A percentile compares a stretch with the other conserved stretches of the same genome.
These are phyloP conservation scores for Russula vinacea DNA, from an alignment of 768 basidiomycete species.

Conservation along the genomic window DNA sequence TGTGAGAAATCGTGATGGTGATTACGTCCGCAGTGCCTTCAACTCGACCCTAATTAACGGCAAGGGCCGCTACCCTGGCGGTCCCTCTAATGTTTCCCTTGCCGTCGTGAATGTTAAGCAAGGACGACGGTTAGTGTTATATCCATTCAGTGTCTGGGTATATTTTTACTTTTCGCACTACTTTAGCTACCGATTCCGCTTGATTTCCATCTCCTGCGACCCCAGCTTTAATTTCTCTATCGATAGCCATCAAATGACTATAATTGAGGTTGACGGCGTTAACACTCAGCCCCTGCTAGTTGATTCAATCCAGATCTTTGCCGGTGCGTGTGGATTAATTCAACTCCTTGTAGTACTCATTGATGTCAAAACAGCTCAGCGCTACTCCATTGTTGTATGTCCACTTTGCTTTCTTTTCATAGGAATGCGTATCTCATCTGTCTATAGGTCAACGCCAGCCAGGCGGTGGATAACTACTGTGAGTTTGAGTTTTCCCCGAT, in stretches of 20 bases:
- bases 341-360: neutral
- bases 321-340: conserved; percentile 22
- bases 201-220: conserved; percentile 51
- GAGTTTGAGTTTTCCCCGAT: neutral
- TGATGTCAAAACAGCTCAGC: conserved; percentile 22
- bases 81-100: conserved; percentile 39
- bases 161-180: conserved; percentile 5
- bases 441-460: conserved; percentile 27
- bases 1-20: neutral
- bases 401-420: neutral
- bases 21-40: conserved; percentile 23
- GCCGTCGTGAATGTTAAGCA: conserved; percentile 46
- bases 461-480: conserved; percentile 29
- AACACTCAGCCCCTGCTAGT: conserved; percentile 30
- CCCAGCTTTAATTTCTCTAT: conserved; percentile 34
- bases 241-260: conserved; percentile 33
- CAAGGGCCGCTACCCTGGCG: conserved; percentile 43
- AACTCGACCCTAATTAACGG: conserved; percentile 55
- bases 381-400: conserved; percentile 35
- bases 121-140: conserved; percentile 31
- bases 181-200: conserved; percentile 52
- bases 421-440: neutral
- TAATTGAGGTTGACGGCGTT: conserved; percentile 36
- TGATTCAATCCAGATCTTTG: conserved; percentile 31
- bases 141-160: neutral